Base-by-base conservation (phyloP, 345 rosid species). In the Raphanus raphanistrum region DNA sequence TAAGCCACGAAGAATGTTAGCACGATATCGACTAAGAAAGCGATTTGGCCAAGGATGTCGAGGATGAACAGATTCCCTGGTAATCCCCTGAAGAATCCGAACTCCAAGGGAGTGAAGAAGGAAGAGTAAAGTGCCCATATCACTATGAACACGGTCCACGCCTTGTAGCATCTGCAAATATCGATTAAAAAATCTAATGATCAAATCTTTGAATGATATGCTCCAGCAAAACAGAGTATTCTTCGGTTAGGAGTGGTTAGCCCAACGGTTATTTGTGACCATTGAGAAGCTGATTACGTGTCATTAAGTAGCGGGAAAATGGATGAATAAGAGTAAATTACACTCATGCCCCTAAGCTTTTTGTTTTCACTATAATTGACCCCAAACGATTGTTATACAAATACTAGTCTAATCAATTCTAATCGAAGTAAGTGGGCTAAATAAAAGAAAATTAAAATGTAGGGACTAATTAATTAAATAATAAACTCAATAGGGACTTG, bases 61-160 rank as follows among this genome's bases (percentile, higher is more conserved):
- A 93, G 83, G 27, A 91, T 78, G 80, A 85, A 88, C 15, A 91
- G 89, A 54, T 89, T 84, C 73, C 89, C 79, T 4, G 91, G 92
- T 17, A 91, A 84, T 1, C 98, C 98, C 62, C 96, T 79, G 85
- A 88, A 93, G 86, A 93, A 91, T 1, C 90, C 98, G 25, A 91
- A 93, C 74, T 93, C 97, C 32, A 93, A 10, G 1, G 98, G 96
- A 15, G 97, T 91, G 86, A 93, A 93, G 87, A 89, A 91, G 52
- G 98, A 91, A 4, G 98, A 93, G 84, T 93, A 93, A 4, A 88
- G 75, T 38, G 98, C 97, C 92, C 92, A 91, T 73, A 90, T 31
- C 73, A 90, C 79, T 71, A 93, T 90, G 85, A 91, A 93, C 82
- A 87, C 85, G 10, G 79, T 82, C 98, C 97, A 91, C 21, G 84